phyloP scores from a whole-genome alignment of 495 filamentous ascomycete species.

The Neurospora hispaniola region DNA sequence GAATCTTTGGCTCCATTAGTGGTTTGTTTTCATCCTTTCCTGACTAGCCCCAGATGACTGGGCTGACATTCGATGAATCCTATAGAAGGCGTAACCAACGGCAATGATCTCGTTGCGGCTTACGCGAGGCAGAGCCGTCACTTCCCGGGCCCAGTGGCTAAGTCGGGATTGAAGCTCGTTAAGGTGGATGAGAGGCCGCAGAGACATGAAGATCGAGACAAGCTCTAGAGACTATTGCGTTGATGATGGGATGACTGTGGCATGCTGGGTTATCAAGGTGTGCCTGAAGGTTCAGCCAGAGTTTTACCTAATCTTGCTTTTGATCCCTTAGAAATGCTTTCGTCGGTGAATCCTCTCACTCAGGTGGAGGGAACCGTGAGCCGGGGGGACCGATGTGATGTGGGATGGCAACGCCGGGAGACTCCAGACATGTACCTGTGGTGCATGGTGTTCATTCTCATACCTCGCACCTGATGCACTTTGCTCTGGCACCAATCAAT shows the following conservation, averaged over 20 bases:
- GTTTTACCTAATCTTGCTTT: background rate
- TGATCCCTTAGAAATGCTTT: background rate
- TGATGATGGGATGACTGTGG: conserved; percentile 24
- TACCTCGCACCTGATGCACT: background rate
- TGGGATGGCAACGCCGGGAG: background rate
- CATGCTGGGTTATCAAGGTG: conserved; percentile 25
- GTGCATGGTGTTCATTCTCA: background rate
- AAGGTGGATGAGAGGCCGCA: conserved; percentile 41
- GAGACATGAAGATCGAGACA: conserved; percentile 29
- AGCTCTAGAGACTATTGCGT: background rate
- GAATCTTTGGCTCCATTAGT: conserved; percentile 49
- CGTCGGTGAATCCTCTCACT: background rate
- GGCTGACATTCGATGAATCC: background rate
- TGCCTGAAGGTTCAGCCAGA: background rate
- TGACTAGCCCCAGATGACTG: background rate
- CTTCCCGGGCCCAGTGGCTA: conserved; percentile 37
- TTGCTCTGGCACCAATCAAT: background rate
- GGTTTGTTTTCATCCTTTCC: conserved; percentile 31
- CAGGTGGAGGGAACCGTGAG: background rate
- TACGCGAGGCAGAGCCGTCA: conserved; percentile 35
- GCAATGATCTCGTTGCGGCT: conserved; percentile 48
- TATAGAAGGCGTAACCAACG: conserved; percentile 41
- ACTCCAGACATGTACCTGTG: background rate
- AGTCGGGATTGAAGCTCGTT: conserved; percentile 37
- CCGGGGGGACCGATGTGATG: background rate